These are phyloP conservation scores for Talaromyces islandicus DNA, from an alignment of 2,329 filamentous ascomycete species.

Conservation along the genomic window DNA sequence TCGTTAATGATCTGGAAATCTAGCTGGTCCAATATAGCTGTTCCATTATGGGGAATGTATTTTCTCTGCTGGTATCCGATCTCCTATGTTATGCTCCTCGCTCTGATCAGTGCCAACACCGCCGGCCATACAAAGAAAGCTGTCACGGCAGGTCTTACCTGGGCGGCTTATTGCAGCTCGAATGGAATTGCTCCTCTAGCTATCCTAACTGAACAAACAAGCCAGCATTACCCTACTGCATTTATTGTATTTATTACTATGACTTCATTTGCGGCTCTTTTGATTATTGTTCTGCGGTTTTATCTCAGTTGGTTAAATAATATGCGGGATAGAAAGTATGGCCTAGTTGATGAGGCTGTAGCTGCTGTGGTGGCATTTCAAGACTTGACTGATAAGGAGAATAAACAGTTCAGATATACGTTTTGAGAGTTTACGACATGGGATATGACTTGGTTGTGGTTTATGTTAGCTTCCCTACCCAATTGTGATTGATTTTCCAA, in stretches of 20 bases:
- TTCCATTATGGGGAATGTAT: conserved; percentile 41
- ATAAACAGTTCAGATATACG: not conserved
- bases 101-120: conserved; percentile 13
- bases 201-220: conserved; percentile 14
- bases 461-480: not conserved
- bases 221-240: conserved; percentile 46
- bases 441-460: not conserved
- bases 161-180: conserved; percentile 55
- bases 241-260: conserved; percentile 53
- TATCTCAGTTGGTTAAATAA: conserved; percentile 46
- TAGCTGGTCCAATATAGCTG: conserved; percentile 46
- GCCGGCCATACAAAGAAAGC: conserved; percentile 58
- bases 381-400: not conserved
- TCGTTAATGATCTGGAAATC: not conserved
- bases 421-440: not conserved
- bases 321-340: conserved; percentile 23
- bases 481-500: not conserved
- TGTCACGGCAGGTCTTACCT: conserved; percentile 56
- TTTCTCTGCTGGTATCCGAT: conserved; percentile 31
- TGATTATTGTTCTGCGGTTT: conserved; percentile 42
- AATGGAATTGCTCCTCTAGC: conserved; percentile 29
- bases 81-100: conserved; percentile 10
- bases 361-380: not conserved
- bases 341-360: not conserved
- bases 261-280: conserved; percentile 46